Percentiles rank a stretch among this genome's conserved stretches.
phyloP scores from a whole-genome alignment of 164 flowering plant genomes.

The Vitis amurensis region DNA sequence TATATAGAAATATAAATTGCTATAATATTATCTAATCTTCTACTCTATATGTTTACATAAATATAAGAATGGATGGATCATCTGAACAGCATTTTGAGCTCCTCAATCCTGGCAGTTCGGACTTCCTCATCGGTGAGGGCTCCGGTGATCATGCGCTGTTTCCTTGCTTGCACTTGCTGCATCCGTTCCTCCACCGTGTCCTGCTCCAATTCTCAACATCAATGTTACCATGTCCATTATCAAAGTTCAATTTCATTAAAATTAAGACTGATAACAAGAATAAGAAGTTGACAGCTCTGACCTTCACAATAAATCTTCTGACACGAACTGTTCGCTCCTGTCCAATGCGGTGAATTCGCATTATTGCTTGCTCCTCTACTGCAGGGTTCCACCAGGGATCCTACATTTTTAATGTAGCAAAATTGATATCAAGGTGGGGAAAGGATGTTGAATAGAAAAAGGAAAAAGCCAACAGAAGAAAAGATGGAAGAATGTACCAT shows the following conservation, averaged over 20 bases:
- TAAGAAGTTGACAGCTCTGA: constrained; percentile 1
- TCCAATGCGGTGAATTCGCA: constrained; percentile 86
- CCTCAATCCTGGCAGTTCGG: constrained; percentile 66
- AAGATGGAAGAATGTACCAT: constrained; percentile 43
- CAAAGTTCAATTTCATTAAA: background rate
- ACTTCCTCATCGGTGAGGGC: constrained; percentile 86
- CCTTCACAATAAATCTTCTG: constrained; percentile 80
- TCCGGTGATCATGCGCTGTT: constrained; percentile 77
- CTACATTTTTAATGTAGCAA: constrained; percentile 24
- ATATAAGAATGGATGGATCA: constrained; percentile 1
- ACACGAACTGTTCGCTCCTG: constrained; percentile 65
- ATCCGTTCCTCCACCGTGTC: constrained; percentile 74
- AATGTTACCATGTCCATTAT: too few relatives aligned
- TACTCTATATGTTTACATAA: too few relatives aligned
- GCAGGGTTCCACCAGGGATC: constrained; percentile 99
- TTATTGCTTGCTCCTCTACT: constrained; percentile 89
- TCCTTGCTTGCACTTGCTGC: constrained; percentile 79
- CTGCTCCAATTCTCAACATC: constrained; percentile 25
- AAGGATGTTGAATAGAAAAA: background rate
- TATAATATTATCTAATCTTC: too few relatives aligned
- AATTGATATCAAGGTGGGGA: background rate
- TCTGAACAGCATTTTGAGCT: constrained; percentile 81
- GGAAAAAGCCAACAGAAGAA: background rate
- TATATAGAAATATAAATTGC: too few relatives aligned
- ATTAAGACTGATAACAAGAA: background rate